Evolutionary conservation across 768 basidiomycete genomes (phyloP).

Genomic region (Mycena pura): DNA sequence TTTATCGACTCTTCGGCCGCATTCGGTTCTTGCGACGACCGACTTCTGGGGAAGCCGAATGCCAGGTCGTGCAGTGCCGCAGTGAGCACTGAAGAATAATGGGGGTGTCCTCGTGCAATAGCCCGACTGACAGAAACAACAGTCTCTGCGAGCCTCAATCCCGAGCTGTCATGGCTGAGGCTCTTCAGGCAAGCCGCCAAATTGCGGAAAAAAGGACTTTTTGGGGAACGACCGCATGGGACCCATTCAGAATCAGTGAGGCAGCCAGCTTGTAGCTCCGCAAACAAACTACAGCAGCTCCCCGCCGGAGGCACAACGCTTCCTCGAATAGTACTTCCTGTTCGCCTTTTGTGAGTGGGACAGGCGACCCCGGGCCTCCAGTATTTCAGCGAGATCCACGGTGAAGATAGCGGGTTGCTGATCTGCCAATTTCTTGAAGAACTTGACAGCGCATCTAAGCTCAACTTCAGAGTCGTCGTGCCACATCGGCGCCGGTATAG

Average conservation of each 20-base stretch:
- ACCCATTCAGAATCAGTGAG: slow-evolving; percentile 3
- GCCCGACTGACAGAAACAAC: slow-evolving; percentile 5
- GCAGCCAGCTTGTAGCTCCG: slow-evolving; percentile 18
- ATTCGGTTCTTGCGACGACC: not conserved
- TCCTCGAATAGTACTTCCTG: slow-evolving; percentile 8
- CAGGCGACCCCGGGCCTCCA: slow-evolving; percentile 21
- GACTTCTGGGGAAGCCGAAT: slow-evolving; percentile 9
- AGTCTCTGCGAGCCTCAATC: slow-evolving; percentile 6
- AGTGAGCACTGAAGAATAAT: slow-evolving; percentile 10
- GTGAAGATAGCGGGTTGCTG: slow-evolving; percentile 15
- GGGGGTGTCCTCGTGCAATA: slow-evolving; percentile 2
- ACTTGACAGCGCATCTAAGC: slow-evolving; percentile 4
- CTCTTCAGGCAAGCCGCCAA: slow-evolving; percentile 5
- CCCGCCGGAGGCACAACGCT: slow-evolving; percentile 14
- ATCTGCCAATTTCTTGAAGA: slow-evolving; percentile 17
- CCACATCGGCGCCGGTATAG: not conserved
- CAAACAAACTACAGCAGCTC: not conserved
- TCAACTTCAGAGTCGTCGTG: slow-evolving; percentile 12
- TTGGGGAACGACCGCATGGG: slow-evolving; percentile 4
- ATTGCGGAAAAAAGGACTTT: slow-evolving; percentile 19
- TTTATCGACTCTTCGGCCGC: slow-evolving; percentile 13
- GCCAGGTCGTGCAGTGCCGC: slow-evolving; percentile 22
- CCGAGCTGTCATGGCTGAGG: not conserved
- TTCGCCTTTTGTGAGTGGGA: not conserved
- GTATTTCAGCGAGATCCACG: slow-evolving; percentile 22